Conservation (phyloP, 2,329 filamentous ascomycete species). For the Hypoxylon sp. region DNA sequence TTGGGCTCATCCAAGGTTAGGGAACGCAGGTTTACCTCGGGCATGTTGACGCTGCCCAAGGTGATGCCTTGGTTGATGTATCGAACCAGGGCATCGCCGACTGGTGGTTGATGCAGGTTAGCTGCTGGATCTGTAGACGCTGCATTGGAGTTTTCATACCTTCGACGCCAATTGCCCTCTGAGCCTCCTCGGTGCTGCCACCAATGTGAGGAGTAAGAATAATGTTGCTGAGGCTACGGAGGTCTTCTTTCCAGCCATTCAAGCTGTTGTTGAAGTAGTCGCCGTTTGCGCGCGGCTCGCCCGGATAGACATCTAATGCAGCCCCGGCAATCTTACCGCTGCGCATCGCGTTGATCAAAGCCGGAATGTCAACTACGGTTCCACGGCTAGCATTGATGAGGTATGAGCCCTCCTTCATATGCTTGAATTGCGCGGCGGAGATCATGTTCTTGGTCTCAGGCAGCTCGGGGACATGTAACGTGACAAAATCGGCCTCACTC, state of each 20-base stretch:
- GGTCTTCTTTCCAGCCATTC: constrained; percentile 85
- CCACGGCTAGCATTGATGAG: constrained; percentile 96
- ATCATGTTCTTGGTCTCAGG: constrained; percentile 95
- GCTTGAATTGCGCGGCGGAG: constrained; percentile 75
- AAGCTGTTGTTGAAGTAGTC: constrained; percentile 90
- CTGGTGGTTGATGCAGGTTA: constrained; percentile 52
- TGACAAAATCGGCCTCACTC: constrained; percentile 86
- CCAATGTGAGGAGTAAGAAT: constrained; percentile 97
- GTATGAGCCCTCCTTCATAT: constrained; percentile 94
- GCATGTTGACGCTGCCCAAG: constrained; percentile 91
- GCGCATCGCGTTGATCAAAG: constrained; percentile 86
- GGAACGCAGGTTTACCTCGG: constrained; percentile 91
- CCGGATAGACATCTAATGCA: constrained; percentile 95
- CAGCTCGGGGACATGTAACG: constrained; percentile 92
- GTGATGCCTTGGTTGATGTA: constrained; percentile 98
- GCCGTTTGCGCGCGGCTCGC: constrained; percentile 92
- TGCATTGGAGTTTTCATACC: constrained; percentile 50
- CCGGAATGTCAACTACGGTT: constrained; percentile 92
- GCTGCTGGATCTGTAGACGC: constrained; percentile 1
- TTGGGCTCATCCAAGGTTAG: constrained; percentile 89
- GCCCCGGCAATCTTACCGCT: constrained; percentile 89
- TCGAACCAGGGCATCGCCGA: constrained; percentile 83
- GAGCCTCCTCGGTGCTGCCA: constrained; percentile 96
- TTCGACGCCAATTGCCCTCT: constrained; percentile 94
- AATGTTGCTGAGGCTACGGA: constrained; percentile 86